phyloP scores from a whole-genome alignment of 441 rosid species.

The Mallotus repandus region DNA sequence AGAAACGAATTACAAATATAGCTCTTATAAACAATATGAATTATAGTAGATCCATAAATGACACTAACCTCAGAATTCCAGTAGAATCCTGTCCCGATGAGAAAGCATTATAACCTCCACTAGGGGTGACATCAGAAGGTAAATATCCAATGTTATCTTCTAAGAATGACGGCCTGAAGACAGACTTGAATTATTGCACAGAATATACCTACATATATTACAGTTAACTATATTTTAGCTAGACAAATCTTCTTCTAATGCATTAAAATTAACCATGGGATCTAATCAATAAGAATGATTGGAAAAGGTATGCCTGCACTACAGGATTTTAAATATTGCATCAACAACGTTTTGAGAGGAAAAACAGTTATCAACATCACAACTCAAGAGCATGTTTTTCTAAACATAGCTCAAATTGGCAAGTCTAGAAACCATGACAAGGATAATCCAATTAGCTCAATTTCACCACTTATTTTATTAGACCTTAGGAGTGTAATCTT shows the following conservation, averaged over 20 bases:
- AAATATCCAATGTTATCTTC: slow-evolving; percentile 16
- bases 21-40: background rate
- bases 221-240: background rate
- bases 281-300: background rate
- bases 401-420: too few relatives aligned
- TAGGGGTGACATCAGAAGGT: background rate
- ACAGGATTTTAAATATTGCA: background rate
- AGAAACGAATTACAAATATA: background rate
- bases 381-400: too few relatives aligned
- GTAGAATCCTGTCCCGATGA: background rate
- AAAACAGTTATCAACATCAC: background rate
- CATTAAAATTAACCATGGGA: background rate
- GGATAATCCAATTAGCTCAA: background rate
- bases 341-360: background rate
- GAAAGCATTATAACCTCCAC: background rate
- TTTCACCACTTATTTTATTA: background rate
- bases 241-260: background rate
- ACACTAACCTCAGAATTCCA: slow-evolving; percentile 16
- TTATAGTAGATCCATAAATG: background rate
- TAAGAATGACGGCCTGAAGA: slow-evolving; percentile 16
- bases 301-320: background rate
- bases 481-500: background rate
- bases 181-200: background rate
- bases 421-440: too few relatives aligned
- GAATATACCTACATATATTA: background rate